Conservation (phyloP, 2,329 filamentous ascomycete genomes). For the Xylariales sp. region DNA sequence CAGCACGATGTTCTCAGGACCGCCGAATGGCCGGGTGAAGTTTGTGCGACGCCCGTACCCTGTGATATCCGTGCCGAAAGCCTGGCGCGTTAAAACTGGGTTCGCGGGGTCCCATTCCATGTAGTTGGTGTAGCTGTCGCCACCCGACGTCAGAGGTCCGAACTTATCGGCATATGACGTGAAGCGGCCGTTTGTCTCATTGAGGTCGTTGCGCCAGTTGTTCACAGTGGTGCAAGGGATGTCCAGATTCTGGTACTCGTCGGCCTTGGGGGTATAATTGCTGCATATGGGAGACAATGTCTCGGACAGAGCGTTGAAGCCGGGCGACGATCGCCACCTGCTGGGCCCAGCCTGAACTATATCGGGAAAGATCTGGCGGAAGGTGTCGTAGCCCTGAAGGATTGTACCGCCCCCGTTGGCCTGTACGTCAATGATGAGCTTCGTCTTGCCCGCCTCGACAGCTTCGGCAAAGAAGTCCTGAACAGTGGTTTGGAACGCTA, state of each 20-base stretch:
- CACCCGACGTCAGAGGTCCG: conserved; percentile 17
- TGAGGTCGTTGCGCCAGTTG: conserved; percentile 37
- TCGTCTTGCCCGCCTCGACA: conserved; percentile 35
- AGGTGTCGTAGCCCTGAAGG: conserved; percentile 35
- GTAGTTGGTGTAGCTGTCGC: conserved; percentile 31
- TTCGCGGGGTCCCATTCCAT: conserved; percentile 36
- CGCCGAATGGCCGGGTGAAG: conserved; percentile 35
- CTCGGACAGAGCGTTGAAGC: conserved; percentile 33
- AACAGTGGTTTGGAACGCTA: conserved; percentile 28
- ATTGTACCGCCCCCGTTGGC: conserved; percentile 37
- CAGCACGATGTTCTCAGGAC: conserved; percentile 34
- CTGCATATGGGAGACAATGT: conserved; percentile 27
- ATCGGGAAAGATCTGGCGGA: conserved; percentile 38
- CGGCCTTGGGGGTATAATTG: conserved; percentile 32
- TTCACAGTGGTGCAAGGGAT: conserved; percentile 23
- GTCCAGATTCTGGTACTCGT: conserved; percentile 29
- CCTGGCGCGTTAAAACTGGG: conserved; percentile 21
- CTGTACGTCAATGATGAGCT: conserved; percentile 34
- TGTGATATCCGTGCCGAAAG: conserved; percentile 30
- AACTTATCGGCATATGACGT: conserved; percentile 35
- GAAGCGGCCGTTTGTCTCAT: conserved; percentile 35
- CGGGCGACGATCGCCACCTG: conserved; percentile 27
- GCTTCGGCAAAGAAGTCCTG: conserved; percentile 35
- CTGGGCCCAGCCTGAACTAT: conserved; percentile 34
- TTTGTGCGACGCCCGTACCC: conserved; percentile 34